Evolutionary conservation across 495 filamentous ascomycete genomes (phyloP).

Genomic region (Aspergillus homomorphus): DNA sequence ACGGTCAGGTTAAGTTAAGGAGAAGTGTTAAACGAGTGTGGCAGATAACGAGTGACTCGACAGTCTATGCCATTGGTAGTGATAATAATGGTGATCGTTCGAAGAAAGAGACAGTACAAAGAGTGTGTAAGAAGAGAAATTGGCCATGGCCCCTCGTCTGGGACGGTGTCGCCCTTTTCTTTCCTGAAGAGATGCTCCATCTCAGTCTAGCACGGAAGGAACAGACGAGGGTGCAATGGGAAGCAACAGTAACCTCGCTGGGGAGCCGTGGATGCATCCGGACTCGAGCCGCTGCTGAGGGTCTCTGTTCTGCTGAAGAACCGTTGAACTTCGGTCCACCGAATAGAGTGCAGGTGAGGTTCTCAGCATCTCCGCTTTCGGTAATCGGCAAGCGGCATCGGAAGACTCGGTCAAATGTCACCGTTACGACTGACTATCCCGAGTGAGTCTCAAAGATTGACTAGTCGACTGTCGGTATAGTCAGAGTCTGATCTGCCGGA

Average conservation of each 20-base stretch:
- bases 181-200: not conserved
- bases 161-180: not conserved
- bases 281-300: not conserved
- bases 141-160: not conserved
- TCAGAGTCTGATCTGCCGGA: no score
- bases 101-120: slow-evolving; percentile 7
- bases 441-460: no score
- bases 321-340: not conserved
- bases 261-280: not conserved
- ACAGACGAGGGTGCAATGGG: not conserved
- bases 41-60: slow-evolving; percentile 12
- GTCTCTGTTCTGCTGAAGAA: not conserved
- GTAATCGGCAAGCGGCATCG: slow-evolving; percentile 11
- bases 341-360: slow-evolving; percentile 17
- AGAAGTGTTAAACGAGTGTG: slow-evolving; percentile 19
- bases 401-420: slow-evolving; percentile 9
- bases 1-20: slow-evolving; percentile 2
- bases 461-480: no score
- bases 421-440: slow-evolving; percentile 6
- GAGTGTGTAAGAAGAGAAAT: not conserved
- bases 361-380: slow-evolving; percentile 20
- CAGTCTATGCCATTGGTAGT: slow-evolving; percentile 16
- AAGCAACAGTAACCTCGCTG: slow-evolving; percentile 3
- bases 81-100: slow-evolving; percentile 3
- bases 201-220: slow-evolving; percentile 14